A percentile compares a stretch with the other conserved stretches of the same genome.
These are phyloP conservation scores for Thermochaetoides thermophila DNA, from an alignment of 495 filamentous ascomycete species.

Conservation along the genomic window DNA sequence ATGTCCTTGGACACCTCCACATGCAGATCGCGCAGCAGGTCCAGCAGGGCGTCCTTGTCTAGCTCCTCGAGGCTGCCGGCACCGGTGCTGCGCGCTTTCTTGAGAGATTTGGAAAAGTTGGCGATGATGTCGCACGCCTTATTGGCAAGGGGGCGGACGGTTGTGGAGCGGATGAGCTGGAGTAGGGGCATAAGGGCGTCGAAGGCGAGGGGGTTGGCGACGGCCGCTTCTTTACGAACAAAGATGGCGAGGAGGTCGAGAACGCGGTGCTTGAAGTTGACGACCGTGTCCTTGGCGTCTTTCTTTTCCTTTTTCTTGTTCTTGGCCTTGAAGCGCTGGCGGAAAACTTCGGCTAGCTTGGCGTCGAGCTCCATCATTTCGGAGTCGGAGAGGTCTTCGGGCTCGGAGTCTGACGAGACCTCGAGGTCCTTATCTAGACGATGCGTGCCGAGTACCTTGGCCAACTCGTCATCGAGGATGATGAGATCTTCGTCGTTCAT, in stretches of 20 bases:
- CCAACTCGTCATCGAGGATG: constrained; percentile 41
- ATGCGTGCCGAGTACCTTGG: constrained; percentile 53
- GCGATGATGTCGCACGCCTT: constrained; percentile 56
- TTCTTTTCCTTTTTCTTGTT: constrained; percentile 65
- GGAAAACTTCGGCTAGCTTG: constrained; percentile 69
- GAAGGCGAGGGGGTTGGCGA: constrained; percentile 46
- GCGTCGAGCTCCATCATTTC: constrained; percentile 87
- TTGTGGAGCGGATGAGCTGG: constrained; percentile 35
- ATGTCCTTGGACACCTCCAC: constrained; percentile 48
- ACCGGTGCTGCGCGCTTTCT: constrained; percentile 30
- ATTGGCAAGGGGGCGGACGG: constrained; percentile 54
- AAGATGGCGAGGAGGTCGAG: constrained; percentile 79
- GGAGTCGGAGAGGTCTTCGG: constrained; percentile 76
- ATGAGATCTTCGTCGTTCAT: constrained; percentile 29
- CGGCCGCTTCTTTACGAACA: constrained; percentile 59
- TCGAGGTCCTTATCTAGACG: constrained; percentile 37
- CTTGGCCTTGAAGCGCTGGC: constrained; percentile 42
- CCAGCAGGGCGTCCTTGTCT: constrained; percentile 28
- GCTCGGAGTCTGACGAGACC: constrained; percentile 36
- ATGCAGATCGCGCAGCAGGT: constrained; percentile 53
- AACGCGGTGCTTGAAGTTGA: constrained; percentile 90
- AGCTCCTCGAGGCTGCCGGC: constrained; percentile 16
- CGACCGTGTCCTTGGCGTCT: constrained; percentile 73
- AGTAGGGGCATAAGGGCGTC: constrained; percentile 49
- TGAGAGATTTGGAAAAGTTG: constrained; percentile 54